Evolutionary conservation across 352 stramenopile species (phyloP).

Genomic region (Globisporangium takayamanum): DNA sequence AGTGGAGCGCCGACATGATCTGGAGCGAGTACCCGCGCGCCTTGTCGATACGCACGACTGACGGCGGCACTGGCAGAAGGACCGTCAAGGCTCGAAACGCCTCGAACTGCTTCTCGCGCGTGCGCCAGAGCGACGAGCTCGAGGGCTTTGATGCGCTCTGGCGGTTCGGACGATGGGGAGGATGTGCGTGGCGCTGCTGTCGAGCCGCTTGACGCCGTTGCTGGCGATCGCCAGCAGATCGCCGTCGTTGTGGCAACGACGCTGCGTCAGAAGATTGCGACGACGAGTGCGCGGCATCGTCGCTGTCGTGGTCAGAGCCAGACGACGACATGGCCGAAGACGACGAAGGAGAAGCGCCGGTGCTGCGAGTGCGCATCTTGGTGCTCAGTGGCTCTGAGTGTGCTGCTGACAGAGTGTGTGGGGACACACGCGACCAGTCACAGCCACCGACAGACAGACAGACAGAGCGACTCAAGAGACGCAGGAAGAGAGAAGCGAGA

Average conservation of each 20-base stretch:
- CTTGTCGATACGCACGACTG: slow-evolving; percentile 42
- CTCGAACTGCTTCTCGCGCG: slow-evolving; percentile 72
- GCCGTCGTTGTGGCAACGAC: neutral
- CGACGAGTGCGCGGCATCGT: slow-evolving; percentile 1
- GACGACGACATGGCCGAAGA: neutral
- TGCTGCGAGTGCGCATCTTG: neutral
- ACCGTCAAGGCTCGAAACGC: slow-evolving; percentile 57
- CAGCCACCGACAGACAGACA: too few relatives aligned
- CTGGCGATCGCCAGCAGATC: slow-evolving; percentile 1
- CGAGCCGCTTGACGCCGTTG: slow-evolving; percentile 8
- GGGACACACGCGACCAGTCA: too few relatives aligned
- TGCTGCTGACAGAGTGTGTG: too few relatives aligned
- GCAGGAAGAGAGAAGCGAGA: too few relatives aligned
- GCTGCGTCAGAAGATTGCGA: neutral
- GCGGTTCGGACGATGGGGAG: too few relatives aligned
- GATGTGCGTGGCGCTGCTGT: neutral
- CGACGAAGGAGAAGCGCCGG: neutral
- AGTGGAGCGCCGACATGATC: slow-evolving; percentile 58
- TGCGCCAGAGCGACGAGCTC: slow-evolving; percentile 34
- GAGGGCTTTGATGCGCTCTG: too few relatives aligned
- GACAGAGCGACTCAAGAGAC: too few relatives aligned
- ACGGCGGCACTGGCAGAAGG: slow-evolving; percentile 58
- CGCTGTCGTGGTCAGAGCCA: neutral
- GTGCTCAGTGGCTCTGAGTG: too few relatives aligned
- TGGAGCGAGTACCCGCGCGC: slow-evolving; percentile 57